Conservation (phyloP, 768 basidiomycete species). For the Psilocybe sp. region DNA sequence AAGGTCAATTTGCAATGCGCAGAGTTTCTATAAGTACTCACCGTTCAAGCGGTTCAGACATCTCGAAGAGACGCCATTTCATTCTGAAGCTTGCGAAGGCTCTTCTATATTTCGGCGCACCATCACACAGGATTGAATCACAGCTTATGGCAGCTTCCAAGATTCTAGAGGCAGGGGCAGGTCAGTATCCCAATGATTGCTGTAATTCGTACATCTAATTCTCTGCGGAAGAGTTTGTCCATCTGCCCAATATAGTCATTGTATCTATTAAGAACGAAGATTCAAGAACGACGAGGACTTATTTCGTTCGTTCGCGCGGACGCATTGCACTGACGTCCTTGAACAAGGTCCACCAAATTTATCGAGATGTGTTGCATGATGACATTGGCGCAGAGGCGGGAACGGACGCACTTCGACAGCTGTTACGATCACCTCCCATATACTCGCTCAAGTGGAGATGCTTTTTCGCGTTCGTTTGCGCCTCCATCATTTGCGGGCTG, state of each 20-base stretch:
- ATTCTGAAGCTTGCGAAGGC: conserved; percentile 84
- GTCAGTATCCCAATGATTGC: conserved; percentile 20
- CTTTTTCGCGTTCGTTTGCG: conserved; percentile 71
- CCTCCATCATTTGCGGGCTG: conserved; percentile 78
- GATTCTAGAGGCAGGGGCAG: conserved; percentile 75
- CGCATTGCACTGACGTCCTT: conserved; percentile 80
- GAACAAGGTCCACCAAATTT: conserved; percentile 79
- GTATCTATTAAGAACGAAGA: conserved; percentile 79
- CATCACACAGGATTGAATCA: conserved; percentile 89
- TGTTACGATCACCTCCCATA: conserved; percentile 63
- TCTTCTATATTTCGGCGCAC: conserved; percentile 90
- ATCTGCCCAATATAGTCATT: conserved; percentile 76
- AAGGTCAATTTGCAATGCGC: conserved; percentile 30
- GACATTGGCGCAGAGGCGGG: conserved; percentile 73
- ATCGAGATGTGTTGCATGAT: conserved; percentile 85
- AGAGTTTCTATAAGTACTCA: background rate
- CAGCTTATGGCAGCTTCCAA: conserved; percentile 79
- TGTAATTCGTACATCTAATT: background rate
- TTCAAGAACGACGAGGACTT: conserved; percentile 67
- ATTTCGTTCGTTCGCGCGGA: conserved; percentile 82
- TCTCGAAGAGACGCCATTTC: conserved; percentile 60
- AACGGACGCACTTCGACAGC: conserved; percentile 57
- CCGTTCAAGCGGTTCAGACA: conserved; percentile 28
- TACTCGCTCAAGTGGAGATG: conserved; percentile 70
- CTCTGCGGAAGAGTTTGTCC: conserved; percentile 62